phyloP scores from a whole-genome alignment of 1,284 basidiomycete genomes.

The Cryptococcus sp. region DNA sequence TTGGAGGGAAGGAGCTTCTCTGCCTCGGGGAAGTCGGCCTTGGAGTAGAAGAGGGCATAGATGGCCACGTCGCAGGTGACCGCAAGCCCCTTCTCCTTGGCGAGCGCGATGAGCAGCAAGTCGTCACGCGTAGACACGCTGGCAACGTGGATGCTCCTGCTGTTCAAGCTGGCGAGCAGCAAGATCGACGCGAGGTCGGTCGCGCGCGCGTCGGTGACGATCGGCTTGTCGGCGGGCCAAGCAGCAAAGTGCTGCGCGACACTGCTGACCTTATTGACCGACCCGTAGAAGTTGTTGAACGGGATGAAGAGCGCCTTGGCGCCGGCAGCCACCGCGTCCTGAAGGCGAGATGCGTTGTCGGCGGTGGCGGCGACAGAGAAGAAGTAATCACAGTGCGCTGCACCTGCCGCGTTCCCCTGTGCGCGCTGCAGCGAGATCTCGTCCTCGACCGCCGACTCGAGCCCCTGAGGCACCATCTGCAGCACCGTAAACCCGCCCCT shows the following conservation, averaged over 20 bases:
- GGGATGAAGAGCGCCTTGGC: constrained; percentile 83
- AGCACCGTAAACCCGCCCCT: constrained; percentile 83
- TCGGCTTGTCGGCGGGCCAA: constrained; percentile 88
- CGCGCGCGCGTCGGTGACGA: constrained; percentile 89
- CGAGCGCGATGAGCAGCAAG: constrained; percentile 83
- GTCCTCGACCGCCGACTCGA: constrained; percentile 63
- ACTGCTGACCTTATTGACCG: constrained; percentile 55
- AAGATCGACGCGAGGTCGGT: constrained; percentile 91
- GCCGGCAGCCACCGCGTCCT: constrained; percentile 70
- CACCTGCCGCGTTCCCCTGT: constrained; percentile 60
- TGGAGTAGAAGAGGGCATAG: constrained; percentile 86
- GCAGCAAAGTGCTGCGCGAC: constrained; percentile 84
- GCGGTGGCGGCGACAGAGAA: constrained; percentile 72
- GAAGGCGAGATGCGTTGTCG: constrained; percentile 63
- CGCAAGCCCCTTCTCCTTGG: constrained; percentile 89
- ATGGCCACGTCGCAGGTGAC: constrained; percentile 96
- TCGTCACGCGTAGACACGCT: constrained; percentile 87
- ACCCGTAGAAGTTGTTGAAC: constrained; percentile 61
- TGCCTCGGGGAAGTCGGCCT: constrained; percentile 65
- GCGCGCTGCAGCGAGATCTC: constrained; percentile 65
- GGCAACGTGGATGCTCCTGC: constrained; percentile 87
- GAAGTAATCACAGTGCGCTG: constrained; percentile 81
- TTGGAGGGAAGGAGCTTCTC: constrained; percentile 64
- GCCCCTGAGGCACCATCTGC: constrained; percentile 71
- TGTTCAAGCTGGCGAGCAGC: constrained; percentile 86